These are phyloP conservation scores for Phytophthora capsici DNA, from an alignment of 352 stramenopile genomes.

Conservation along the genomic window DNA sequence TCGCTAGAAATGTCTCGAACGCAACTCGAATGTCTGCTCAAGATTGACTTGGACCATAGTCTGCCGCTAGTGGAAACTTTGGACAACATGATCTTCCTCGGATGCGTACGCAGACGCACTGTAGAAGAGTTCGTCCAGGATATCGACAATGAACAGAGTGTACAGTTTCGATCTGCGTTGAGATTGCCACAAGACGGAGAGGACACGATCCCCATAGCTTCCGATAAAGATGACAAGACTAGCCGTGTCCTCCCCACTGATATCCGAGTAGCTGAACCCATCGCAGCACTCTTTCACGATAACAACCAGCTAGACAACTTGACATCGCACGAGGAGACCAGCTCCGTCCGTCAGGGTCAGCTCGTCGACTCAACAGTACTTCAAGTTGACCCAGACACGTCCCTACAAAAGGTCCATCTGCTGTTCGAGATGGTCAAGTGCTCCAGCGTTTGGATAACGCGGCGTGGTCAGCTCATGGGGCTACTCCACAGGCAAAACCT, in stretches of 20 bases:
- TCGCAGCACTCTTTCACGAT: constrained; percentile 2
- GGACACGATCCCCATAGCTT: neutral
- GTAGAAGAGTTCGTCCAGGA: constrained; percentile 21
- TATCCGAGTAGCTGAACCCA: constrained; percentile 6
- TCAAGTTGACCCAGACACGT: constrained; percentile 60
- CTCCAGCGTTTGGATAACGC: constrained; percentile 62
- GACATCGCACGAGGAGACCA: constrained; percentile 1
- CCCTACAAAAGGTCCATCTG: constrained; percentile 68
- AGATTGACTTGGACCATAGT: constrained; percentile 13
- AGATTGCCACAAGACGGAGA: constrained; percentile 6
- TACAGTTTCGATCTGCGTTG: constrained; percentile 7
- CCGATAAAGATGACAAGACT: neutral
- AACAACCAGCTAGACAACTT: neutral
- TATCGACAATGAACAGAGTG: neutral
- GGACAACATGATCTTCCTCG: constrained; percentile 52
- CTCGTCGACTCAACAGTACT: constrained; percentile 58
- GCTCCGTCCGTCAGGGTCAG: constrained; percentile 15
- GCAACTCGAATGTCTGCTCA: constrained; percentile 40
- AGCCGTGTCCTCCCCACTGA: neutral
- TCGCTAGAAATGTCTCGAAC: constrained; percentile 41
- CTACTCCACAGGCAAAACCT: constrained; percentile 61
- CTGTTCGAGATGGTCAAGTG: constrained; percentile 83
- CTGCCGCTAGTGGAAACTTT: constrained; percentile 55
- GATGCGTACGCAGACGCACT: constrained; percentile 43
- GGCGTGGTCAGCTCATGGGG: constrained; percentile 57